Evolutionary conservation across 176 grass and related monocot genomes (phyloP).

Genomic region (Dactylis glomerata): DNA sequence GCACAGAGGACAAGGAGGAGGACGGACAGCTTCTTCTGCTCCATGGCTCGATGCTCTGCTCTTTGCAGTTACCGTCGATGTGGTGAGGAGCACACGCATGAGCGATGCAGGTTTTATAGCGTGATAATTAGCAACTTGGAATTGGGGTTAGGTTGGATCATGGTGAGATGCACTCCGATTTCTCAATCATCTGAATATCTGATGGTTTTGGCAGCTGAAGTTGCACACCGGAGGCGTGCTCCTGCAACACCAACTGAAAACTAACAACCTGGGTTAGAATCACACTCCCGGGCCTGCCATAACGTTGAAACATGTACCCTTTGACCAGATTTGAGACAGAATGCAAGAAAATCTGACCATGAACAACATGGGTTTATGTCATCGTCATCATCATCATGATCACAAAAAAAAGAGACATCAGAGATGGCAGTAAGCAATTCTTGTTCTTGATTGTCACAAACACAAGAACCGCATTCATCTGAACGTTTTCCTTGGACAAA

Average conservation of each 20-base stretch:
- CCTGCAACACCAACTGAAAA: conserved; percentile 14
- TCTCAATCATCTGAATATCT: neutral
- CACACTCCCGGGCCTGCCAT: neutral
- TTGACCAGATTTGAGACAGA: neutral
- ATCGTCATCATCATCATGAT: neutral
- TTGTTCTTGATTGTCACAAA: neutral
- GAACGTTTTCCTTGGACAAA: neutral
- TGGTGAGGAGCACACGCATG: neutral
- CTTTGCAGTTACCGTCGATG: neutral
- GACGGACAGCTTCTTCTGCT: conserved; percentile 19
- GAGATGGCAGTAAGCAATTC: neutral
- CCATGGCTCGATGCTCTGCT: conserved; percentile 26
- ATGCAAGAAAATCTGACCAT: neutral
- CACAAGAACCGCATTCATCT: neutral
- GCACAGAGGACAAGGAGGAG: conserved; percentile 16
- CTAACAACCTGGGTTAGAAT: conserved; percentile 4
- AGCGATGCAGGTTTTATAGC: neutral
- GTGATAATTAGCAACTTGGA: neutral
- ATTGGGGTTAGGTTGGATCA: conserved; percentile 34
- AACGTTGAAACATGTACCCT: neutral
- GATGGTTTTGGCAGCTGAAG: neutral
- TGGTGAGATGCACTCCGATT: conserved; percentile 32
- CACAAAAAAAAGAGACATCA: neutral
- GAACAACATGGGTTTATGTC: neutral
- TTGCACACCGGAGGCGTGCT: conserved; percentile 6